Evolutionary conservation across 2,329 filamentous ascomycete genomes (phyloP).

Genomic region (Colletotrichum limetticola): DNA sequence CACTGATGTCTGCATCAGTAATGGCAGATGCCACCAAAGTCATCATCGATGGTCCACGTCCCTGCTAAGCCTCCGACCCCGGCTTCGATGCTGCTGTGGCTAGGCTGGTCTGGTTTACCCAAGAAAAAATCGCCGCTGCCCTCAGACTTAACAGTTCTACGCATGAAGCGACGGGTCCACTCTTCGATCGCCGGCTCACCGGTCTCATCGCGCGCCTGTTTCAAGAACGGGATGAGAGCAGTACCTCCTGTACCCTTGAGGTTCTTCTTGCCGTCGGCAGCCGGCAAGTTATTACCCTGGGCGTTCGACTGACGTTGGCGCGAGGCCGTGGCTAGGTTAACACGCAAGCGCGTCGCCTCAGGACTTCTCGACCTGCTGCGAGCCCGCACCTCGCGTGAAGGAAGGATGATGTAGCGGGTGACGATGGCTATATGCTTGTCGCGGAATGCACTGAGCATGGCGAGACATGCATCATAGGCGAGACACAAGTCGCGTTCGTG

Average conservation of each 20-base stretch:
- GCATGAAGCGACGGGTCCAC: slow-evolving; percentile 70
- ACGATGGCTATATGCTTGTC: slow-evolving; percentile 98
- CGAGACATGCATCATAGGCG: slow-evolving; percentile 91
- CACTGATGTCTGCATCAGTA: slow-evolving; percentile 48
- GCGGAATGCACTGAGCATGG: slow-evolving; percentile 74
- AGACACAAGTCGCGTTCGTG: slow-evolving; percentile 75
- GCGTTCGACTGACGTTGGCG: slow-evolving; percentile 48
- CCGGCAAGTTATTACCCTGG: slow-evolving; percentile 26
- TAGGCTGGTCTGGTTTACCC: slow-evolving; percentile 57
- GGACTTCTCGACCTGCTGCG: slow-evolving; percentile 70
- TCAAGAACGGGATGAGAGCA: slow-evolving; percentile 92
- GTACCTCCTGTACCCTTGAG: slow-evolving; percentile 94
- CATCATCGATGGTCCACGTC: slow-evolving; percentile 89
- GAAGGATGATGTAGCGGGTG: slow-evolving; percentile 92
- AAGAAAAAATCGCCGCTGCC: slow-evolving; percentile 68
- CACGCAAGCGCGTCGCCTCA: slow-evolving; percentile 57
- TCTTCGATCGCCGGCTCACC: slow-evolving; percentile 85
- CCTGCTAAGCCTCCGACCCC: slow-evolving; percentile 78
- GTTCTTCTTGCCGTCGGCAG: slow-evolving; percentile 59
- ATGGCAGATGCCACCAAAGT: slow-evolving; percentile 72
- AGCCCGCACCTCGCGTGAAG: slow-evolving; percentile 79
- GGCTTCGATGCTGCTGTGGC: slow-evolving; percentile 53
- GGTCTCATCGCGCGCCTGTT: slow-evolving; percentile 96
- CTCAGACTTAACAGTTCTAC: slow-evolving; percentile 58
- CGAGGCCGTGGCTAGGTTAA: slow-evolving; percentile 73